Base-by-base conservation (phyloP, 2,329 filamentous ascomycete genomes). In the Zasmidium cellare region DNA sequence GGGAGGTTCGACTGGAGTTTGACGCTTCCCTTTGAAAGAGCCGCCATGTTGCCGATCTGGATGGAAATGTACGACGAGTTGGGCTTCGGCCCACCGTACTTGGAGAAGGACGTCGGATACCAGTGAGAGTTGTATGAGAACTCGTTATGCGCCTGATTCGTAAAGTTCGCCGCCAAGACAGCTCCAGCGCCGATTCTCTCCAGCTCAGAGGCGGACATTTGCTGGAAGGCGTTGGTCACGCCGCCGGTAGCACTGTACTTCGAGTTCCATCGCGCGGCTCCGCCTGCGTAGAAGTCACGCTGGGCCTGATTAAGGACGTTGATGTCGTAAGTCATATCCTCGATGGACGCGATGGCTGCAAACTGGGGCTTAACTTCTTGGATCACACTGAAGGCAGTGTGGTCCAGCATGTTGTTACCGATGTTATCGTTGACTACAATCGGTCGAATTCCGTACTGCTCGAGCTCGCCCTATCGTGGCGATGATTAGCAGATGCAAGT, bases 391-490 rank as follows among this genome's bases (percentile, higher is more conserved):
- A 83, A 79, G 61, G 73, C 68, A 38, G 65, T 74, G 47, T 86
- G 84, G 66, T 89, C 86, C 57, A 85, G 76, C 3, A 89, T 76
- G 72, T 88, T 85, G 58, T 81, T 80, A 5, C 87, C 87, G 1
- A 89, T 85, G 46, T 86, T 83, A 1, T 82, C 81, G 0, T 84
- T 82, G 57, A 87, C 78, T 9, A 80, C 76, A n/a, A 86, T 63
- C 0, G 83, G 72, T 1, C 77, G 67, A 61, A 88, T 87, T 19
- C 76, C 72, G 65, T 82, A 79, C 56, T 77, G 74, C n/a, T 76
- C 59, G 2, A 89, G 78, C 62, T 85, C 80, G n/a, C n/a, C n/a
- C n/a, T n/a, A n/a, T n/a, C n/a, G n/a, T n/a, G n/a, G n/a, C n/a
- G n/a, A n/a, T n/a, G n/a, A n/a, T n/a, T n/a, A n/a, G n/a, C n/a